These are phyloP conservation scores for Trichoderma koningiopsis DNA, from an alignment of 2,329 filamentous ascomycete genomes.

Conservation along the genomic window DNA sequence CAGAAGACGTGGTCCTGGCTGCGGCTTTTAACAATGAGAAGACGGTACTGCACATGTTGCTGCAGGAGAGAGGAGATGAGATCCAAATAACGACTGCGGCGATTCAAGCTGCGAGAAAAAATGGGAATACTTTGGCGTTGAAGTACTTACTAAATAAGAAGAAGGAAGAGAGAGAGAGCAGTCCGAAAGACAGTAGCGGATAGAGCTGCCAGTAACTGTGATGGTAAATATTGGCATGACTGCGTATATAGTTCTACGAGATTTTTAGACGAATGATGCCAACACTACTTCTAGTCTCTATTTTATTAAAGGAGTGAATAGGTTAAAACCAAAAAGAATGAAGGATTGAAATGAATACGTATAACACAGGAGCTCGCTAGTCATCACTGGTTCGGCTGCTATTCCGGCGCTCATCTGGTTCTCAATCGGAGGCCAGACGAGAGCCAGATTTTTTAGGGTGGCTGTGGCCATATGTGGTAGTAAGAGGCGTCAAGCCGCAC, in stretches of 20 bases:
- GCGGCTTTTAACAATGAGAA: conserved; percentile 4
- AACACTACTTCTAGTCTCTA: background rate
- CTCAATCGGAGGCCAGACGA: conserved; percentile 29
- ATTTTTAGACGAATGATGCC: background rate
- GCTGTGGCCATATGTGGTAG: conserved; percentile 31
- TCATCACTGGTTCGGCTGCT: conserved; percentile 29
- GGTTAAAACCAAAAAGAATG: background rate
- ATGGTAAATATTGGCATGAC: background rate
- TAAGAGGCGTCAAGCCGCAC: background rate
- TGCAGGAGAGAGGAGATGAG: conserved; percentile 4
- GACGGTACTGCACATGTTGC: background rate
- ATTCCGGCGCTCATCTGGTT: conserved; percentile 29
- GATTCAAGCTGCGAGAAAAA: background rate
- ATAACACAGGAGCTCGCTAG: conserved; percentile 16
- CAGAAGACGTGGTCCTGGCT: background rate
- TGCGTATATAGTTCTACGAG: too few species aligned
- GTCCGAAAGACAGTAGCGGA: background rate
- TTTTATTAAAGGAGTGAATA: background rate
- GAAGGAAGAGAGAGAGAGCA: background rate
- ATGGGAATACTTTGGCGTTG: background rate
- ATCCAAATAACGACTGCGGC: background rate
- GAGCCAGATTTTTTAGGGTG: conserved; percentile 28
- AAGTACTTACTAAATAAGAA: background rate
- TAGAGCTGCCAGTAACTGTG: background rate
- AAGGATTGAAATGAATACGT: background rate